phyloP scores from a whole-genome alignment of 192 early-diverging fungal genomes.

The Pecoramyces ruminantium region DNA sequence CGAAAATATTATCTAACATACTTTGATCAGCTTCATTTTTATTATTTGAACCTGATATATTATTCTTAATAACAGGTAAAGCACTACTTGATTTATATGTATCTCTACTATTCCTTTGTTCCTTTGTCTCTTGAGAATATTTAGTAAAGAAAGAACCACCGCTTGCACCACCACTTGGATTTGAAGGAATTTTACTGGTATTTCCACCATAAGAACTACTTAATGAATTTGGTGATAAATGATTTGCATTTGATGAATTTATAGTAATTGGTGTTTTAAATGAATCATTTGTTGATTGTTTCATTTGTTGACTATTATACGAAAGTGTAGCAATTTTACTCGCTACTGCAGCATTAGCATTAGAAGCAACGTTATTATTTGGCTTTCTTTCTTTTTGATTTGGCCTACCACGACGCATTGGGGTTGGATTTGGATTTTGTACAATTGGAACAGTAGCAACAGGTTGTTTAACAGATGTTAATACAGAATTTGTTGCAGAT shows the following conservation, averaged over 20 bases:
- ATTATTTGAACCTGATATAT: neutral
- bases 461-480: conserved; percentile 6
- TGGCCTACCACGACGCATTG: conserved; percentile 88
- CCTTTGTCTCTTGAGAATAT: neutral
- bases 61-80: no score
- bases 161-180: neutral
- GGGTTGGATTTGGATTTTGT: conserved; percentile 31
- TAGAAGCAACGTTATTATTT: neutral
- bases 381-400: conserved; percentile 13
- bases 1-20: neutral
- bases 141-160: neutral
- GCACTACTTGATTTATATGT: neutral
- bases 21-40: neutral
- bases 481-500: conserved; percentile 11
- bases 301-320: neutral
- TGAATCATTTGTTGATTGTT: neutral
- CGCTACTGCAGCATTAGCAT: neutral
- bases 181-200: neutral
- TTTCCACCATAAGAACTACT: neutral
- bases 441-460: conserved; percentile 9
- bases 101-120: neutral
- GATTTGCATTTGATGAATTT: neutral
- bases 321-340: neutral
- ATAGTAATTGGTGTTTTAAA: neutral
- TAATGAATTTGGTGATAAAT: neutral